Percentiles rank a stretch among this genome's conserved stretches.
phyloP scores from a whole-genome alignment of 2,329 filamentous ascomycete genomes.

The Pseudogymnoascus sp. region DNA sequence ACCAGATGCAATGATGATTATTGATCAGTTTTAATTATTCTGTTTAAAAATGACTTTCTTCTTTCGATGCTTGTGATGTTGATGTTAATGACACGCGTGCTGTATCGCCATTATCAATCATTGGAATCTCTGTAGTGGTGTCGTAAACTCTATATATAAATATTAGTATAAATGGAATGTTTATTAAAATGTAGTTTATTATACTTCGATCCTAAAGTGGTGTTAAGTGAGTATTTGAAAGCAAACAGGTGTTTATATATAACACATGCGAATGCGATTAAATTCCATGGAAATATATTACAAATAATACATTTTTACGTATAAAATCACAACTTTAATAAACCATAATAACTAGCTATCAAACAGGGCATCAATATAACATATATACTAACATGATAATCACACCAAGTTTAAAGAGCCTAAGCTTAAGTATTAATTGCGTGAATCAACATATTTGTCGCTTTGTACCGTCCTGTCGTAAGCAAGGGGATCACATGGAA shows the following conservation, averaged over 20 bases:
- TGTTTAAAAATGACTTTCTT: background rate
- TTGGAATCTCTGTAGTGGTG: background rate
- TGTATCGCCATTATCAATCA: background rate
- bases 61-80: background rate
- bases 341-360: background rate
- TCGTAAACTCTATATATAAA: background rate
- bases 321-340: background rate
- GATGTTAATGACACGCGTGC: background rate
- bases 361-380: background rate
- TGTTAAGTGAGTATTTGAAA: background rate
- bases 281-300: background rate
- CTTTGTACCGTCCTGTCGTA: background rate
- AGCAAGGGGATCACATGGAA: background rate
- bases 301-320: background rate
- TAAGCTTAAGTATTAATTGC: too few relatives aligned
- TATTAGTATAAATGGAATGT: too few relatives aligned
- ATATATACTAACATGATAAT: background rate
- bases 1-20: constrained; percentile 12
- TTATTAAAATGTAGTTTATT: background rate
- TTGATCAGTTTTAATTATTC: constrained; percentile 7
- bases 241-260: background rate
- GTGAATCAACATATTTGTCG: background rate
- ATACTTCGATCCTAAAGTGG: background rate
- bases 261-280: background rate
- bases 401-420: background rate